Base-by-base conservation (phyloP, 345 rosid genomes). In the Arabidopsis suecica region DNA sequence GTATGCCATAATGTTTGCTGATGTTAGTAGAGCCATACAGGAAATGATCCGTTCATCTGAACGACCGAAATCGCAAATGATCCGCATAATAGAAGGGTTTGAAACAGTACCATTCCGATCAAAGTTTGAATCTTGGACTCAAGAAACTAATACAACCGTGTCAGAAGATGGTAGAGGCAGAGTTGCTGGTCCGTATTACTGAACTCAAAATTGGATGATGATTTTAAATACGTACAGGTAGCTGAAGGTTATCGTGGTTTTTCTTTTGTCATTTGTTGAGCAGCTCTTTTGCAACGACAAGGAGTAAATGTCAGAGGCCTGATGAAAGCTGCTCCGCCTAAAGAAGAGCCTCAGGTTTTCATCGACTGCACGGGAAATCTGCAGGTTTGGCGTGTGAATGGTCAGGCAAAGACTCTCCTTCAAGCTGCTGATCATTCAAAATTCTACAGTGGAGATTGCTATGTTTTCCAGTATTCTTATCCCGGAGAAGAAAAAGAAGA, bases 111-210 rank as follows among this genome's bases (percentile, higher is more conserved):
- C 83, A 78, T 95, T 95, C 73, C 83, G 91, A 68, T 95, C 90
- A 3, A 92, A 89, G 82, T 95, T 95, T 86, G 92, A 85, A 58
- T 79, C 91, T n/a, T 95, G 99, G 99, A 91, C 97, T 64, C 80
- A 86, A 82, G 82, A 82, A 41, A 75, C 83, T 74, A 84, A 88
- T 72, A 89, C 88, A 64, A 80, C 97, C 5, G 94, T 95, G 51
- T 87, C 97, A 25, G 98, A 92, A 83, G 99, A 95, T 79, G 99
- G 99, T 71, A 84, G 96, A 84, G 96, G 99, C 83, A 92, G 90
- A 82, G 98, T 95, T 83, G 99, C 99, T 72, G 97, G 99, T 95
- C 34, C 9, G 90, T 80, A 51, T 61, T 42, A 69, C 53, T 23
- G 12, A 36, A 63, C 30, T 34, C 14, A 12, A 6, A 55, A 28